Conservation (phyloP, 2,329 filamentous ascomycete species). For the Daldinia sp. region DNA sequence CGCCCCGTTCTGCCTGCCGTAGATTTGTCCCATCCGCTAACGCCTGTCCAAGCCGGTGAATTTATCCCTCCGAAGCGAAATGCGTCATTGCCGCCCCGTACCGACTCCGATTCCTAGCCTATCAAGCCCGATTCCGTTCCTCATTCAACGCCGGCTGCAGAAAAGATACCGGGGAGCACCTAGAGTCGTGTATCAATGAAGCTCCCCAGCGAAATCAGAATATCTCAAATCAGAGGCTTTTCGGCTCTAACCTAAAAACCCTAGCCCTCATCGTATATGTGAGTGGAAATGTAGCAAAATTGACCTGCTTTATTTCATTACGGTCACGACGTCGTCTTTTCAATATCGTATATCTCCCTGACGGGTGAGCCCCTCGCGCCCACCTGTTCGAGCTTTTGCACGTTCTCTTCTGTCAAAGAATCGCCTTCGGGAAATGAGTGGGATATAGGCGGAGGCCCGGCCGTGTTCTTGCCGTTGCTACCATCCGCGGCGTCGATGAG, state of each 20-base stretch:
- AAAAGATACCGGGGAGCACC: background rate
- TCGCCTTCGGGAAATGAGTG: constrained; percentile 55
- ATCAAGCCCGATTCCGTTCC: background rate
- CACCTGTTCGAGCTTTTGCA: constrained; percentile 59
- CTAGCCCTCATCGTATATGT: background rate
- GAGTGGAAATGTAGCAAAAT: background rate
- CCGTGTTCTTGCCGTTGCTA: constrained; percentile 40
- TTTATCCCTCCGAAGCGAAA: constrained; percentile 5
- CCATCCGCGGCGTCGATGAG: constrained; percentile 61
- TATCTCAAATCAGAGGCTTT: constrained; percentile 1
- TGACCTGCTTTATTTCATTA: background rate
- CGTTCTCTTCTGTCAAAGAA: constrained; percentile 66
- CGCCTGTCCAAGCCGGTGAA: constrained; percentile 1
- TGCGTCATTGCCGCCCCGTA: background rate
- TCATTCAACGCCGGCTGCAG: constrained; percentile 3
- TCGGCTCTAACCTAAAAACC: background rate
- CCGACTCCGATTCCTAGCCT: background rate
- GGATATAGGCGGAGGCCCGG: constrained; percentile 19
- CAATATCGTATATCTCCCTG: constrained; percentile 19
- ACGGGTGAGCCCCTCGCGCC: constrained; percentile 26
- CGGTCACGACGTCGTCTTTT: constrained; percentile 8
- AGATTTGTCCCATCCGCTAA: constrained; percentile 1
- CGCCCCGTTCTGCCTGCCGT: background rate
- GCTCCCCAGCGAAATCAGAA: background rate
- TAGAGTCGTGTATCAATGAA: background rate